These are phyloP conservation scores for Pezicula rhizophila DNA, from an alignment of 2,329 filamentous ascomycete species.

Conservation along the genomic window DNA sequence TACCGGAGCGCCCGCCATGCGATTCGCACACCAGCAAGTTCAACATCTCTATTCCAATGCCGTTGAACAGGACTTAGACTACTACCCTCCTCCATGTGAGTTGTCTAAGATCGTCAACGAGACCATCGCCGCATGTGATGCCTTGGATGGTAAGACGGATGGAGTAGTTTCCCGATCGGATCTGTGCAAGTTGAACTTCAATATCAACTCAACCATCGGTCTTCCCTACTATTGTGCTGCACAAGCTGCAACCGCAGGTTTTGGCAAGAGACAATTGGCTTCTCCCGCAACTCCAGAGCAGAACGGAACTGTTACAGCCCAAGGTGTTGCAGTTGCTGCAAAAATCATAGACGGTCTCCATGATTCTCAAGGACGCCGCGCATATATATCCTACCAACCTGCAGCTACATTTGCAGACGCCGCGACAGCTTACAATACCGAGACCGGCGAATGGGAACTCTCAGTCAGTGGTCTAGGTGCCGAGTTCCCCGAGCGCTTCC, in stretches of 20 bases:
- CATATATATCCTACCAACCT: slow-evolving; percentile 30
- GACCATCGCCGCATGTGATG: slow-evolving; percentile 47
- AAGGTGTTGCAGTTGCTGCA: slow-evolving; percentile 28
- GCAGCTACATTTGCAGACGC: slow-evolving; percentile 24
- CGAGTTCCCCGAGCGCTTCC: slow-evolving; percentile 26
- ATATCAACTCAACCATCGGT: slow-evolving; percentile 39
- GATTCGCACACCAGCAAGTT: slow-evolving; percentile 37
- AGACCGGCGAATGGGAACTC: slow-evolving; percentile 26
- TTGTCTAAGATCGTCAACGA: slow-evolving; percentile 44
- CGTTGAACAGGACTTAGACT: slow-evolving; percentile 32
- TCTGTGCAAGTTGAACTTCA: slow-evolving; percentile 38
- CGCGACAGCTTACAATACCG: slow-evolving; percentile 25
- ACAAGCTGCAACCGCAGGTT: slow-evolving; percentile 9
- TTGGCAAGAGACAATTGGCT: neutral
- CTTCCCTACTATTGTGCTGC: slow-evolving; percentile 35
- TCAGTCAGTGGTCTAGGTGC: slow-evolving; percentile 28
- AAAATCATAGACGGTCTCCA: slow-evolving; percentile 28
- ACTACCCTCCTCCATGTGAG: slow-evolving; percentile 36
- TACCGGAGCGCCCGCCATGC: slow-evolving; percentile 38
- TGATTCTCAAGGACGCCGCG: slow-evolving; percentile 27
- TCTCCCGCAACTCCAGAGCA: slow-evolving; percentile 1
- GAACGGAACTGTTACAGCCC: slow-evolving; percentile 23
- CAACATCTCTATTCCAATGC: slow-evolving; percentile 30
- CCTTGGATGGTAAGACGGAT: slow-evolving; percentile 45
- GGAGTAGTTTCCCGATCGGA: slow-evolving; percentile 43